Evolutionary conservation across 371 early-diverging fungal species (phyloP).

Genomic region (Mucor irregularis): DNA sequence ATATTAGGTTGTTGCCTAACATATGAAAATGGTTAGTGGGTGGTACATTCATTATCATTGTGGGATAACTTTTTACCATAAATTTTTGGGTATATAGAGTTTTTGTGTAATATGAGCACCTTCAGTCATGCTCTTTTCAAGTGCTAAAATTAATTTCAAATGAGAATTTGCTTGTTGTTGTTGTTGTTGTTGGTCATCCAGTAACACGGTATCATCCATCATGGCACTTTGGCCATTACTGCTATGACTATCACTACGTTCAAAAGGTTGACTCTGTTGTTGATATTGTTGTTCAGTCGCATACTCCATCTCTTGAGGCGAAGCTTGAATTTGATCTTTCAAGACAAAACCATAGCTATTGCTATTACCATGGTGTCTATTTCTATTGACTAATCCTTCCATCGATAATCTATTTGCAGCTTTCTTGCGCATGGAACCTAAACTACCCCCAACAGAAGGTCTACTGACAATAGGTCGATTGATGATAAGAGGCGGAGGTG

Average conservation of each 20-base stretch:
- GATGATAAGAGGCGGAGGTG: constrained; percentile 4
- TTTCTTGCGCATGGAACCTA: constrained; percentile 36
- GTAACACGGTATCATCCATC: no score
- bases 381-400: constrained; percentile 29
- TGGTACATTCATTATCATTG: neutral
- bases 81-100: constrained; percentile 59
- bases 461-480: constrained; percentile 10
- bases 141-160: constrained; percentile 37
- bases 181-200: no score
- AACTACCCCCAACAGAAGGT: constrained; percentile 12
- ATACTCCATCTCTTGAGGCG: no score
- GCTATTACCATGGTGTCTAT: neutral
- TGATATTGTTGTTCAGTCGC: neutral
- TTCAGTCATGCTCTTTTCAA: constrained; percentile 49
- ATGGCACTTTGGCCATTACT: no score
- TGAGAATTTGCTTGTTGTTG: no score
- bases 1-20: constrained; percentile 50
- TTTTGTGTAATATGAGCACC: constrained; percentile 56
- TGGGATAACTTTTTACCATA: constrained; percentile 41
- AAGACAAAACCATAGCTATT: constrained; percentile 12
- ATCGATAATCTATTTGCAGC: constrained; percentile 33
- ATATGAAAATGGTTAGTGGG: neutral
- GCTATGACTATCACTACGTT: no score
- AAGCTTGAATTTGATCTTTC: constrained; percentile 16
- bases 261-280: no score